These are phyloP conservation scores for Trichophyton simii DNA, from an alignment of 2,329 filamentous ascomycete species.

Conservation along the genomic window DNA sequence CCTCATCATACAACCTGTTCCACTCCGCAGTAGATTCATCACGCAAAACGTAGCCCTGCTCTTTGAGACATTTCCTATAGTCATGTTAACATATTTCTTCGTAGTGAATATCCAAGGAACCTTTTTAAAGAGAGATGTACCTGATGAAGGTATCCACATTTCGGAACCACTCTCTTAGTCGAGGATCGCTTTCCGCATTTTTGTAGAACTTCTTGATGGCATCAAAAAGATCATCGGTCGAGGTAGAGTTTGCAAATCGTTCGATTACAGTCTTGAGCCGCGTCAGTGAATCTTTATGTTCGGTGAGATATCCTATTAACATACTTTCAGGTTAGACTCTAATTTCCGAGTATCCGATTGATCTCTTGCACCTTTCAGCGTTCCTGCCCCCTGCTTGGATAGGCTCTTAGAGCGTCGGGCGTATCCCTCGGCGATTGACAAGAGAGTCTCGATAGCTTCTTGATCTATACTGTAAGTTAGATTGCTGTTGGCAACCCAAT, in stretches of 20 bases:
- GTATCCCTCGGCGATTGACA: slow-evolving; percentile 76
- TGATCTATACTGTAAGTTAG: slow-evolving; percentile 43
- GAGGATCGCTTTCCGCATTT: slow-evolving; percentile 73
- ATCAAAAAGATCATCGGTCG: slow-evolving; percentile 71
- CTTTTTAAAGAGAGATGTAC: slow-evolving; percentile 14
- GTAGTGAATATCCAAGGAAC: background rate
- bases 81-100: slow-evolving; percentile 7
- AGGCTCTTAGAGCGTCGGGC: slow-evolving; percentile 57
- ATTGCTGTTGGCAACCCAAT: background rate
- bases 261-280: slow-evolving; percentile 64
- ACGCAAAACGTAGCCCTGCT: slow-evolving; percentile 84
- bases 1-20: slow-evolving; percentile 73
- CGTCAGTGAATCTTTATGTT: slow-evolving; percentile 38
- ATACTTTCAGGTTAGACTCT: slow-evolving; percentile 65
- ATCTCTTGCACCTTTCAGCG: slow-evolving; percentile 59
- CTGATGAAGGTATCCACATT: slow-evolving; percentile 61
- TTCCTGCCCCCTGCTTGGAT: slow-evolving; percentile 51
- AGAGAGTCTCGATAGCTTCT: slow-evolving; percentile 75
- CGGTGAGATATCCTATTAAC: slow-evolving; percentile 24
- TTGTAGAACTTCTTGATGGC: slow-evolving; percentile 75
- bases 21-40: slow-evolving; percentile 69
- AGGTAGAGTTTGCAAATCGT: slow-evolving; percentile 91
- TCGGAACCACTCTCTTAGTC: slow-evolving; percentile 84
- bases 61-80: slow-evolving; percentile 58
- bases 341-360: slow-evolving; percentile 54